Evolutionary conservation across 352 stramenopile species (phyloP), one percentile per base, ranked within the genome.

Genomic region (Globisporangium megalacanthum): DNA sequence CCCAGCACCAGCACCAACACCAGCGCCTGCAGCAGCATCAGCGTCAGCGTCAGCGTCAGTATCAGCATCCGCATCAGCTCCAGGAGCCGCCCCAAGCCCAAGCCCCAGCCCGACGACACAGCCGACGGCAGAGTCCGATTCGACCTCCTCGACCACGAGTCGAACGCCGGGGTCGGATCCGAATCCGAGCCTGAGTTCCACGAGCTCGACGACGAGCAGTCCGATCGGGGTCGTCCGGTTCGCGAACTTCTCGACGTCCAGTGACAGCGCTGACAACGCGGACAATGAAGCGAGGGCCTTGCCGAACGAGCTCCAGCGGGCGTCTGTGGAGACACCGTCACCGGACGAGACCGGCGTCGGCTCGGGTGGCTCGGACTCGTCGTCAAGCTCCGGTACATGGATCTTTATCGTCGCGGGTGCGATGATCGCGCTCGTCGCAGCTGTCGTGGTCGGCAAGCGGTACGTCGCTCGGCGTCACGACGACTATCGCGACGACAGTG

Each of bases 351-450:
- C 42, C 15, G 49, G 39, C 10, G 17, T 33, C 11, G 58, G 19
- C 31, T 36, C 49, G 3, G 44, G 13, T 7, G 52, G 19, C 15
- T 58, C 50, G 14, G 5, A 17, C 10, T 63, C 57, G 7, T 45
- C 41, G 10, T 57, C 56, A 8, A 37, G 33, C 49, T 46, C 57
- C 8, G 48, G 20, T 9, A 37, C 33, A 8, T 58, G 39, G 57
- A 33, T 56, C 49, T 17, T 63, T 5, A 52, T 63, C 20, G 49
- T 45, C n/a, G 51, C 51, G 1, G 44, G 29, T 9, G 56, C 42
- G 1, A 35, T 63, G 31, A 50, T 63, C 31, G 57, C 33, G 11
- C 57, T 50, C 36, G 29, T 63, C 22, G 20, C 57, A 1, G 57
- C 57, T 13, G 57, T 41, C 5, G 50, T 63, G n/a, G 9, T 48